Evolutionary conservation across 1,284 basidiomycete genomes (phyloP).

Genomic region (Chalciporus sp.): DNA sequence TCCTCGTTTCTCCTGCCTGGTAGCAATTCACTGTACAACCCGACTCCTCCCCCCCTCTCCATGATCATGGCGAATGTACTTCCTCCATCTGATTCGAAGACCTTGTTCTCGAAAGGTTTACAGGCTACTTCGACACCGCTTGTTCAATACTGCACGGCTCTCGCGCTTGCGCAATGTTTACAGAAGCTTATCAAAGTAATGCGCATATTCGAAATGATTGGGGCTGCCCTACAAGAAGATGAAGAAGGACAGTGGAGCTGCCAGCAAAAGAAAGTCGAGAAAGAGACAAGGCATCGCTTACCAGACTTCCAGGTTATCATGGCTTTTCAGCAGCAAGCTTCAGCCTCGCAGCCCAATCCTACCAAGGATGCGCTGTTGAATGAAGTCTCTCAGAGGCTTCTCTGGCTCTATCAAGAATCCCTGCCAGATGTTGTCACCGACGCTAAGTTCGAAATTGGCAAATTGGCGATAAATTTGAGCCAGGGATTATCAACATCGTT

Average conservation of each 20-base stretch:
- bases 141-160: constrained; percentile 82
- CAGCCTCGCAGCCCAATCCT: constrained; percentile 9
- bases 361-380: constrained; percentile 59
- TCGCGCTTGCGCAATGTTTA: constrained; percentile 73
- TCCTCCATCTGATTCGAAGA: constrained; percentile 69
- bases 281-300: constrained; percentile 74
- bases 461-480: constrained; percentile 61
- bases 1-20: constrained; percentile 58
- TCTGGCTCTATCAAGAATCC: constrained; percentile 83
- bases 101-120: constrained; percentile 78
- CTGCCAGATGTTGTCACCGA: constrained; percentile 78
- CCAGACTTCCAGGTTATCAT: constrained; percentile 86
- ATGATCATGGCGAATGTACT: constrained; percentile 76
- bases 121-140: constrained; percentile 60
- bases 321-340: constrained; percentile 66
- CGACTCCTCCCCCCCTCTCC: constrained; percentile 71
- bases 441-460: constrained; percentile 84
- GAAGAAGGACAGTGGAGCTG: constrained; percentile 70
- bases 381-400: constrained; percentile 77
- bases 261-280: constrained; percentile 64
- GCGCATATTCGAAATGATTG: constrained; percentile 52
- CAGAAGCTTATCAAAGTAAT: constrained; percentile 67
- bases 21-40: constrained; percentile 47
- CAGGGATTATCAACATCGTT: constrained; percentile 30
- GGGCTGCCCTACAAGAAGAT: constrained; percentile 61